Evolutionary conservation across 2,329 filamentous ascomycete genomes (phyloP), one percentile per base, ranked within the genome.

Genomic region (Fusarium multiceps): DNA sequence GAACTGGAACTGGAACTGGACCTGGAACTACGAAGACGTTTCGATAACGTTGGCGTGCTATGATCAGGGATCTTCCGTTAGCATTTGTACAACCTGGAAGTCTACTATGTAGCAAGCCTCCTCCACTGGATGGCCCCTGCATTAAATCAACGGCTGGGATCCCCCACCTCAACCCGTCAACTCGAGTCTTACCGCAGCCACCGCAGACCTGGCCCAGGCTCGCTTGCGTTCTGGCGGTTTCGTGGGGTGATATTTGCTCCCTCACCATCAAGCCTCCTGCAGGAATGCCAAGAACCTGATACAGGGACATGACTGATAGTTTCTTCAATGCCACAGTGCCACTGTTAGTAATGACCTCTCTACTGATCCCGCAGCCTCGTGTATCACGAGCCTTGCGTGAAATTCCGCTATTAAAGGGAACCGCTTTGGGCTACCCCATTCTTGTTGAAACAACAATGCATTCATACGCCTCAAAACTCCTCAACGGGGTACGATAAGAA

Each of bases 241-340:
- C 71, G 69, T 75, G 64, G 69, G 71, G 71, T 72, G 73, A 73
- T 72, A 63, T 66, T 63, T 61, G 55, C 62, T 68, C 63, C 71
- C 63, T 75, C 69, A 71, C 71, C 71, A 74, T 69, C 48, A 43
- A 37, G 32, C 53, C 65, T 74, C 66, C 60, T 61, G 56, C 61
- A 63, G 61, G 46, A 54, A 50, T n/a, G 62, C 51, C 59, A 65
- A 62, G 55, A 63, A 50, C 16, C 25, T 32, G 32, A 45, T 55
- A 45, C 63, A 62, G 48, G 56, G 48, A 60, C 16, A 27, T n/a
- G 30, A 55, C 34, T 37, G 54, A 59, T 25, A 9, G 47, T 47
- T 49, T 63, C 55, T 51, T 55, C 50, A 58, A 51, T 56, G 45
- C 53, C 57, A 55, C 62, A 47, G 51, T 66, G 51, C 28, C 23